Conservation (phyloP, 768 basidiomycete genomes). For the Galerina sulciceps region DNA sequence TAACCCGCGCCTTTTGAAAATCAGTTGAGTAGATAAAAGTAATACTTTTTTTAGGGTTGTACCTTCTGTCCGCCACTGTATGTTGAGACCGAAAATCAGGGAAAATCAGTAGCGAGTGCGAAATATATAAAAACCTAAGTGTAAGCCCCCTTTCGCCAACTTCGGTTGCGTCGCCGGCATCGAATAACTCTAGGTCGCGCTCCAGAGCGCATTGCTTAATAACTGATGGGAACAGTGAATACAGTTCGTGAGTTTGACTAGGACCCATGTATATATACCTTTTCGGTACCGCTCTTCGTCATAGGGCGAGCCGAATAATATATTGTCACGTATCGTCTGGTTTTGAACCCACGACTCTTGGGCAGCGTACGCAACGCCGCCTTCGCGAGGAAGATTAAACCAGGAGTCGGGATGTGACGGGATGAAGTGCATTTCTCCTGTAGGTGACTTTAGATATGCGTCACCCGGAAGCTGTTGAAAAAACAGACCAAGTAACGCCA, state of each 20-base stretch:
- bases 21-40: background rate
- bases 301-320: constrained; percentile 74
- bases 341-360: constrained; percentile 86
- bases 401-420: constrained; percentile 53
- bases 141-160: constrained; percentile 74
- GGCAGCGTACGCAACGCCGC: constrained; percentile 75
- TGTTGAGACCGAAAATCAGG: background rate
- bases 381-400: constrained; percentile 65
- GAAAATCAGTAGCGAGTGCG: background rate
- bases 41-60: background rate
- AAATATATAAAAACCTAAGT: constrained; percentile 29
- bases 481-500: no score
- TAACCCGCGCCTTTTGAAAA: constrained; percentile 41
- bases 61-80: constrained; percentile 47
- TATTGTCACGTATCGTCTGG: constrained; percentile 78
- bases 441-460: no score
- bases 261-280: constrained; percentile 8
- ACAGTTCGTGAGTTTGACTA: no score
- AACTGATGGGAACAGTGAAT: constrained; percentile 31
- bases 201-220: constrained; percentile 75
- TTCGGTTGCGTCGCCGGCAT: constrained; percentile 66
- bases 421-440: constrained; percentile 64
- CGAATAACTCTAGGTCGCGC: constrained; percentile 66
- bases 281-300: constrained; percentile 77
- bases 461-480: no score